Evolutionary conservation across 2,329 filamentous ascomycete species (phyloP), one percentile per base, ranked within the genome.

Genomic region (Penicillium oxalicum): DNA sequence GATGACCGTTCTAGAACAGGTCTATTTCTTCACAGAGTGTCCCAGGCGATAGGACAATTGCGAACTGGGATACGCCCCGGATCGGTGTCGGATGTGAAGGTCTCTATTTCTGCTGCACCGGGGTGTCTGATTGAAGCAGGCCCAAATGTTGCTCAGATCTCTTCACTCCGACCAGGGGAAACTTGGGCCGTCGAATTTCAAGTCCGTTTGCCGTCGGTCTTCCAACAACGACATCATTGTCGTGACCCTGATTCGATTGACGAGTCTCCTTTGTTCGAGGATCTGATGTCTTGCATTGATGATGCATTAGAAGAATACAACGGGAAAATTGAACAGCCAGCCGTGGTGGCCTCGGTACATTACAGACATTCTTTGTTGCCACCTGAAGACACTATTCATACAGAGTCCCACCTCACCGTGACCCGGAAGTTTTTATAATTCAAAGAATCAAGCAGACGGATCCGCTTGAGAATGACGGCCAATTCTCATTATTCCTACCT

Each of bases 281-380:
- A 59, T 7, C 51, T 65, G 50, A 57, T 67, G 36, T 40, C 52
- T 36, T 58, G 68, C 42, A 55, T 69, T 32, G 60, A 68, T 37
- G 48, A 50, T 29, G 56, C 70, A 37, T 48, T 69, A 28, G 49
- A 53, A 27, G 50, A 55, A 2, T 56, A 53, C 37, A 43, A 53
- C 8, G 46, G 52, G 9, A 34, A 45, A 18, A 49, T 52, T 9
- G 34, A 42, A 4, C 57, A 64, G 38, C 54, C 56, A 5, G 47
- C 66, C 11, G 48, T 68, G 11, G 60, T 50, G 9, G 64, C 61
- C 27, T 52, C 40, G 11, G 54, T 68, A 5, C 57, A 59, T 25
- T 68, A 70, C 44, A 56, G 47, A 11, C 66, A 70, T 50, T 66
- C 67, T 2, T 54, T 64, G 12, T 44, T 70, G 4, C 55, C 64